These are phyloP conservation scores for Neurospora sp. DNA, from an alignment of 2,329 filamentous ascomycete genomes.

Conservation along the genomic window DNA sequence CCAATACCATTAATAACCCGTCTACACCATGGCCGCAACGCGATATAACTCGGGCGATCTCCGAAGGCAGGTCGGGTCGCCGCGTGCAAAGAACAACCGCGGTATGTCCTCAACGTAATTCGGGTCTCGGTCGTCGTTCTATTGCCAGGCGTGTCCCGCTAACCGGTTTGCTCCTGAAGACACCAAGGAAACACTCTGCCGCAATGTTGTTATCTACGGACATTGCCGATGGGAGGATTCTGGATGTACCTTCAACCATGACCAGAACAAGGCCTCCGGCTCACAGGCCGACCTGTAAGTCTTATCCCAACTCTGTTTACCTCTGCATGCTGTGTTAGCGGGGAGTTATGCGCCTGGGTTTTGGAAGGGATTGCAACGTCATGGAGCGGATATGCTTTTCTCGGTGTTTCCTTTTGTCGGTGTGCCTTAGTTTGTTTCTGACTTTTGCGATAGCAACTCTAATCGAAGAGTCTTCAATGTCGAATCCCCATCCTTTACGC, in stretches of 20 bases:
- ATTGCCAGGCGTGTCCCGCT: slow-evolving; percentile 4
- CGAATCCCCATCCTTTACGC: slow-evolving; percentile 92
- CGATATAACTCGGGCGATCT: slow-evolving; percentile 37
- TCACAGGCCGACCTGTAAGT: slow-evolving; percentile 42
- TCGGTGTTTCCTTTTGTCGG: neutral
- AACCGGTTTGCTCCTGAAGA: slow-evolving; percentile 33
- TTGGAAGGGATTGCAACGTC: neutral
- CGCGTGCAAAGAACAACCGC: slow-evolving; percentile 45
- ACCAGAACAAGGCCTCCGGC: slow-evolving; percentile 52
- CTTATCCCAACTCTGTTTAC: neutral
- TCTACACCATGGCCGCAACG: slow-evolving; percentile 34
- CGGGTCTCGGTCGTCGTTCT: neutral
- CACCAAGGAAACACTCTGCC: slow-evolving; percentile 83
- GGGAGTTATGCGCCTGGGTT: neutral
- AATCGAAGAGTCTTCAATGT: slow-evolving; percentile 78
- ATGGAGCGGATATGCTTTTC: neutral
- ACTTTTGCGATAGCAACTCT: slow-evolving; percentile 26
- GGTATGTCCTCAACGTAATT: slow-evolving; percentile 10
- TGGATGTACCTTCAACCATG: slow-evolving; percentile 86
- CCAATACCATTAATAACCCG: slow-evolving; percentile 10
- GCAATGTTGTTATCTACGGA: slow-evolving; percentile 88
- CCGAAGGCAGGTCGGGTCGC: slow-evolving; percentile 45
- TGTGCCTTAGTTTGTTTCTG: slow-evolving; percentile 12
- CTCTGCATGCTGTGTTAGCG: neutral
- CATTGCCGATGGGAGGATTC: slow-evolving; percentile 88